These are phyloP conservation scores for Lactarius sp. DNA, from an alignment of 768 basidiomycete species.

Conservation along the genomic window DNA sequence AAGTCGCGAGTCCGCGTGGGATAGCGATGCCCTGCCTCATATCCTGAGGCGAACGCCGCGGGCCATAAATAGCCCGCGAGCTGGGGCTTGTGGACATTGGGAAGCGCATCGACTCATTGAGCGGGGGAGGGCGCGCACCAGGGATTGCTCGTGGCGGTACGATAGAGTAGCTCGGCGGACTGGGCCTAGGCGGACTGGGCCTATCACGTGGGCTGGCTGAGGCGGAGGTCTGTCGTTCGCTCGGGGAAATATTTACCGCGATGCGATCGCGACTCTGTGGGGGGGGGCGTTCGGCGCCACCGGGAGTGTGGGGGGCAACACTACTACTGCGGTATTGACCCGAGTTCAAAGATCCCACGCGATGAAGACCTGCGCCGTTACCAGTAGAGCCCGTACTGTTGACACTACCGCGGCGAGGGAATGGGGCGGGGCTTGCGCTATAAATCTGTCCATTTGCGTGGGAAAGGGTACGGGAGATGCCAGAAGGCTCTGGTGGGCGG, in stretches of 20 bases:
- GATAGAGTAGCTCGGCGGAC: slow-evolving; percentile 8
- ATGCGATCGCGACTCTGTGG: slow-evolving; percentile 24
- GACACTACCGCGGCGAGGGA: slow-evolving; percentile 31
- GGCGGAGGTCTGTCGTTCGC: slow-evolving; percentile 20
- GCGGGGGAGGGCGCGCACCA: slow-evolving; percentile 15
- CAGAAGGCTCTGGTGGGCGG: slow-evolving; percentile 13
- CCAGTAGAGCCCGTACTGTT: slow-evolving; percentile 18
- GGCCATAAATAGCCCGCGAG: too few species aligned
- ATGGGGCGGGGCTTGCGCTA: slow-evolving; percentile 34
- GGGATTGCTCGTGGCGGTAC: slow-evolving; percentile 14
- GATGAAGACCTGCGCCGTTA: slow-evolving; percentile 24
- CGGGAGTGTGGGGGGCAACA: not conserved
- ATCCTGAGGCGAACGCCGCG: too few species aligned
- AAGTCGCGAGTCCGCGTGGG: slow-evolving; percentile 13
- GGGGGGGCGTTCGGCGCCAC: not conserved
- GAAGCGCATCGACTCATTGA: slow-evolving; percentile 16
- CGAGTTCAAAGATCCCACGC: slow-evolving; percentile 11
- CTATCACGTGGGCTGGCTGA: slow-evolving; percentile 20
- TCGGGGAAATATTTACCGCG: not conserved
- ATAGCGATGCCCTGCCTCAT: slow-evolving; percentile 21
- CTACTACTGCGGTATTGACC: slow-evolving; percentile 13
- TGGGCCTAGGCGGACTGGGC: slow-evolving; percentile 16
- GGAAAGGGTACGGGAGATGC: slow-evolving; percentile 17
- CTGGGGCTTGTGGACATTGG: slow-evolving; percentile 16
- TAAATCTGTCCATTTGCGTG: slow-evolving; percentile 36